Evolutionary conservation across 495 filamentous ascomycete genomes (phyloP).

Genomic region (Neurospora africana): DNA sequence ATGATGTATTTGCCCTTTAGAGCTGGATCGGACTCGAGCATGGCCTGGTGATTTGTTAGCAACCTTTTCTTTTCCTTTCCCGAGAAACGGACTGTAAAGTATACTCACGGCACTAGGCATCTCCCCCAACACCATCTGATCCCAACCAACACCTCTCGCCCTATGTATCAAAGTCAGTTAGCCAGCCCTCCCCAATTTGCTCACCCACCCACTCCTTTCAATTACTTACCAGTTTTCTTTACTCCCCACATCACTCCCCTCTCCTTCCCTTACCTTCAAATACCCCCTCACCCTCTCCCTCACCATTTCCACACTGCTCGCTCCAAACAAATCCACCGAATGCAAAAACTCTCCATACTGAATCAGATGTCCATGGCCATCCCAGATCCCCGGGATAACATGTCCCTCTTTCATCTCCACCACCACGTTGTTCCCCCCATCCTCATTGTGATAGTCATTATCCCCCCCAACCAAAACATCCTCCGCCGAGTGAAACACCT

Average conservation of each 20-base stretch:
- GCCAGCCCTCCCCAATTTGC: not conserved
- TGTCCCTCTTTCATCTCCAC: conserved; percentile 22
- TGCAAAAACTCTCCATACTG: conserved; percentile 55
- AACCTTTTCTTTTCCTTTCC: not conserved
- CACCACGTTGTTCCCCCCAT: not conserved
- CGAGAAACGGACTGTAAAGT: not conserved
- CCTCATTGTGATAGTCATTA: not conserved
- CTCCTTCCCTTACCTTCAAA: conserved; percentile 11
- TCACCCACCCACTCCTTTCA: not conserved
- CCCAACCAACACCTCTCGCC: conserved; percentile 55
- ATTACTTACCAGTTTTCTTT: conserved; percentile 32
- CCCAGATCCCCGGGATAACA: conserved; percentile 52
- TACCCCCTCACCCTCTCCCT: conserved; percentile 36
- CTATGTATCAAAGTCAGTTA: not conserved
- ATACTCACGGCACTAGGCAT: conserved; percentile 51
- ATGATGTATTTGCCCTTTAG: conserved; percentile 49
- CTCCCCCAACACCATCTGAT: conserved; percentile 47
- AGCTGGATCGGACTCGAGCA: conserved; percentile 39
- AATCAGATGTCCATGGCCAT: conserved; percentile 53
- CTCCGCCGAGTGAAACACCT: conserved; percentile 13
- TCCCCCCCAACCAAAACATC: not conserved
- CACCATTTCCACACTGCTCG: conserved; percentile 38
- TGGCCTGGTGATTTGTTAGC: conserved; percentile 27
- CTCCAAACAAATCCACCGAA: conserved; percentile 48
- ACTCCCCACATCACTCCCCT: conserved; percentile 22